Evolutionary conservation across 2,329 filamentous ascomycete genomes (phyloP), one percentile per base, ranked within the genome.

Genomic region (Bipolaris sorokiniana): DNA sequence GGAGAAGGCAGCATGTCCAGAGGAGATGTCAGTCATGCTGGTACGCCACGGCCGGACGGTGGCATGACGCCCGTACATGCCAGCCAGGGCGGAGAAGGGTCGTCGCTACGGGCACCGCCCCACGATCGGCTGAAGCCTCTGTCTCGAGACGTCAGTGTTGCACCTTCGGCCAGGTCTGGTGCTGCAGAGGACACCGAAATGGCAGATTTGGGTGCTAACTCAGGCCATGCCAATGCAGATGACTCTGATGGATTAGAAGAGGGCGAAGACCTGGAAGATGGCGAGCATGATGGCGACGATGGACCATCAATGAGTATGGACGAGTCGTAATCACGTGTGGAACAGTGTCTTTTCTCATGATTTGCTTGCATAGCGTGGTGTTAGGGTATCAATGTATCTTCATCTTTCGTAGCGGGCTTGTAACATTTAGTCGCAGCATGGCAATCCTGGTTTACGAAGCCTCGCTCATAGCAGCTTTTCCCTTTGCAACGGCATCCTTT

Each of bases 11-110:
- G 67, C 51, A 73, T 67, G 3, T 72, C 68, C 36, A 70, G 75
- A 37, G 75, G 72, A 33, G 74, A 73, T 50, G 63, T 56, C 5
- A 82, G 80, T 64, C 71, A 73, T 44, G 72, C 76, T 31, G 80
- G 78, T 13, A 81, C 81, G n/a, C 80, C 80, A 6, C 73, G 75
- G 28, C 76, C 77, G 4, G 80, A 79, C 38, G 72, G 73, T 10
- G 75, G 73, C 4, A 69, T 71, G 38, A 81, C 79, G 16, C 79
- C 79, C 2, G 55, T 77, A 51, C 77, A 76, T 45, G 69, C 61
- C 22, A 70, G 68, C 48, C 71, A 76, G 33, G 65, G 67, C 33
- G 73, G 61, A 51, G 72, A 75, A 10, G 63, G 56, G 4, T 63
- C 58, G 22, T 63, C 62, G 13, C 63, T 76, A 20, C 71, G 64